A percentile compares a stretch with the other conserved stretches of the same genome.
Conservation (phyloP, 1,284 basidiomycete species). For the Ganoderma meredithae region DNA sequence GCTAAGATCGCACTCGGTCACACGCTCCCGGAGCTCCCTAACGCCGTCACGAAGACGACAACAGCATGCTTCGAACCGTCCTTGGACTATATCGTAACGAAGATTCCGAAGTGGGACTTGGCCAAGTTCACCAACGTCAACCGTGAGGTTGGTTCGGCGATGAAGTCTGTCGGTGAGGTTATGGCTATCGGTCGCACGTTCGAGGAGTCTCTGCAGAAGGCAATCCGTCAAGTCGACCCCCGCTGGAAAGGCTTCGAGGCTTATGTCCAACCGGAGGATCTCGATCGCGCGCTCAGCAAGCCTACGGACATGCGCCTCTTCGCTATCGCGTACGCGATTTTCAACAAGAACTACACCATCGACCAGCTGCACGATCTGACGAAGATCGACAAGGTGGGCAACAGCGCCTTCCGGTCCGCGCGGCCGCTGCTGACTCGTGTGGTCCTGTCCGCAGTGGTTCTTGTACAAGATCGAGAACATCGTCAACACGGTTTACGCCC, state of each 20-base stretch:
- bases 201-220: conserved; percentile 98
- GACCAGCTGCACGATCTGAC: conserved; percentile 93
- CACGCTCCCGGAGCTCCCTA: conserved; percentile 97
- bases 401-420: neutral
- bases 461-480: conserved; percentile 99
- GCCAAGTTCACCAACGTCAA: conserved; percentile 96
- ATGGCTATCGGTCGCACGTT: conserved; percentile 99
- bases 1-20: conserved; percentile 99
- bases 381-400: conserved; percentile 90
- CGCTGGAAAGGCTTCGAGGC: conserved; percentile 85
- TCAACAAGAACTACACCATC: conserved; percentile 91
- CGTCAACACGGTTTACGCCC: conserved; percentile 80
- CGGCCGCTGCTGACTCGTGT: conserved; percentile 18
- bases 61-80: conserved; percentile 99
- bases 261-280: conserved; percentile 84
- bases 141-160: conserved; percentile 94
- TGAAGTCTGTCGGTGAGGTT: conserved; percentile 99
- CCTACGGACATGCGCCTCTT: conserved; percentile 96
- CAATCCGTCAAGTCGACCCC: conserved; percentile 96
- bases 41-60: conserved; percentile 99
- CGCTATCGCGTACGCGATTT: conserved; percentile 97
- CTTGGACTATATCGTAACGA: conserved; percentile 99
- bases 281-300: conserved; percentile 79
- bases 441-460: conserved; percentile 77
- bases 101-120: conserved; percentile 99